Evolutionary conservation across 116 monocot genomes (phyloP).

Genomic region (Papilionanthe hybrid): DNA sequence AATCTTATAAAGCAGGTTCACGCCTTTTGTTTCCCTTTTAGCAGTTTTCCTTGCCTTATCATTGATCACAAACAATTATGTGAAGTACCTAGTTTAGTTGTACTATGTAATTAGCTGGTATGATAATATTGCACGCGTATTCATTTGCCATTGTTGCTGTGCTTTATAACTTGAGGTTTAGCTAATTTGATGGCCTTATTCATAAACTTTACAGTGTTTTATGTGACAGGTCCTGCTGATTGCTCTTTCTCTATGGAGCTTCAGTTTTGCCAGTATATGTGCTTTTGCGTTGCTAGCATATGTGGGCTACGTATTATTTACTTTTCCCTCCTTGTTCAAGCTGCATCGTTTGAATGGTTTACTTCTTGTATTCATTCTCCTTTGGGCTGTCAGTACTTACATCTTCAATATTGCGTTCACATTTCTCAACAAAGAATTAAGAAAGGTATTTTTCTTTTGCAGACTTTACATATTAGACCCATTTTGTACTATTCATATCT

Average conservation of each 20-base stretch:
- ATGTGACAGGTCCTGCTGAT: slow-evolving; percentile 74
- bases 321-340: slow-evolving; percentile 64
- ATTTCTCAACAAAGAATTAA: slow-evolving; percentile 76
- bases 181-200: slow-evolving; percentile 13
- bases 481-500: neutral
- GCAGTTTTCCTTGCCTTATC: no score
- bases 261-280: slow-evolving; percentile 88
- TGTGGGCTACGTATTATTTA: slow-evolving; percentile 83
- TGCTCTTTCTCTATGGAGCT: slow-evolving; percentile 92
- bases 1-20: no score
- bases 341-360: slow-evolving; percentile 91
- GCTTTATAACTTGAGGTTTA: neutral
- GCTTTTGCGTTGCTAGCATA: slow-evolving; percentile 91
- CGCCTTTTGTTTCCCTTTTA: no score
- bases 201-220: slow-evolving; percentile 18
- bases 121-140: neutral
- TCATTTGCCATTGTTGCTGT: neutral
- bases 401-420: slow-evolving; percentile 93
- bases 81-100: no score
- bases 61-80: no score
- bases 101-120: no score
- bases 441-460: slow-evolving; percentile 48
- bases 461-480: no score
- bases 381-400: slow-evolving; percentile 93
- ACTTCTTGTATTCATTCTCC: slow-evolving; percentile 90